These are phyloP conservation scores for Scheffersomyces coipomensis DNA, from an alignment of 805 yeast species.

Conservation along the genomic window DNA sequence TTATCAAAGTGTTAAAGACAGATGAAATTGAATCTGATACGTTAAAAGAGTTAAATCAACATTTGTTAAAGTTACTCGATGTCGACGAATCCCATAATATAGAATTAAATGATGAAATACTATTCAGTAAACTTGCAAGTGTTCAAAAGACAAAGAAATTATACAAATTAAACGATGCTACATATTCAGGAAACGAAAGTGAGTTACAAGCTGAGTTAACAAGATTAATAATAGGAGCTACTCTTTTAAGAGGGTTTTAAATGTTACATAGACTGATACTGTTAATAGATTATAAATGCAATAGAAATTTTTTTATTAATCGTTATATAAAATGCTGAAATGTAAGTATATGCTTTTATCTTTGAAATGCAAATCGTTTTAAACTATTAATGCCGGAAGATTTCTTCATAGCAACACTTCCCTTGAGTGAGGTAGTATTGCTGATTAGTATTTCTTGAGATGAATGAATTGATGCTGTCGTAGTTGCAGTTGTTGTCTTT, in stretches of 20 bases:
- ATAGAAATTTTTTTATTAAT: no score
- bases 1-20: constrained; percentile 44
- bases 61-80: constrained; percentile 21
- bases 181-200: constrained; percentile 8
- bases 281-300: no score
- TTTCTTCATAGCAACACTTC: not conserved
- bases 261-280: not conserved
- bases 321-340: no score
- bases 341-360: constrained; percentile 2
- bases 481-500: no score
- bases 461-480: no score
- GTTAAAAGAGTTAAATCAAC: constrained; percentile 31
- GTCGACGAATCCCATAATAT: constrained; percentile 6
- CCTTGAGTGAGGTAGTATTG: not conserved
- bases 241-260: constrained; percentile 46
- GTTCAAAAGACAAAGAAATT: constrained; percentile 30
- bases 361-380: constrained; percentile 16
- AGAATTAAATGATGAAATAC: constrained; percentile 21
- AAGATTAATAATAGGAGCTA: constrained; percentile 45
- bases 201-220: constrained; percentile 27
- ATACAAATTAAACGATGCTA: constrained; percentile 34
- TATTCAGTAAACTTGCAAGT: constrained; percentile 19
- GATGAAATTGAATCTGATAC: constrained; percentile 13
- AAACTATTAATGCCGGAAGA: not conserved
- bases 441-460: not conserved